Conservation (phyloP, 1,284 basidiomycete genomes). For the Xerocomus cyaneibrunnescens region DNA sequence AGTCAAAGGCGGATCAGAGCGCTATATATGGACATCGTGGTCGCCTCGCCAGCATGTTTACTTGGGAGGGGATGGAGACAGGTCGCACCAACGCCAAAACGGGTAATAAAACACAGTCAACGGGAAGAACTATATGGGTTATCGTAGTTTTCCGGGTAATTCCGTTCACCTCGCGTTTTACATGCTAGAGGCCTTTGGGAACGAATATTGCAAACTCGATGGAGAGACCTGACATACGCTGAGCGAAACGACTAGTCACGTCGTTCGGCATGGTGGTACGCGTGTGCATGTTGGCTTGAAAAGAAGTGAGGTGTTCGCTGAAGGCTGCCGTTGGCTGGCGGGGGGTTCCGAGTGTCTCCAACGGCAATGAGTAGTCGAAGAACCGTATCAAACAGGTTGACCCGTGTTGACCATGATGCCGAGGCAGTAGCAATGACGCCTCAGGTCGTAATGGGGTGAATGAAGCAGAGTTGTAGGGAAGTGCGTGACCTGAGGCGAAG, state of each 20-base stretch:
- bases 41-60: not conserved
- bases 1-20: not conserved
- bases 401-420: too few species aligned
- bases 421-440: too few species aligned
- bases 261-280: too few species aligned
- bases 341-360: not conserved
- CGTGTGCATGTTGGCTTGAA: not conserved
- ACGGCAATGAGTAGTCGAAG: not conserved
- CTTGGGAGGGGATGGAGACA: too few species aligned
- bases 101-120: not conserved
- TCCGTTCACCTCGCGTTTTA: too few species aligned
- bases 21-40: constrained; percentile 2
- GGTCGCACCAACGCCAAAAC: not conserved
- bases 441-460: too few species aligned
- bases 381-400: too few species aligned
- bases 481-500: too few species aligned
- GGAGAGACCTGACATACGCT: not conserved
- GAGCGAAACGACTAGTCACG: not conserved
- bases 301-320: not conserved
- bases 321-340: not conserved
- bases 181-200: too few species aligned
- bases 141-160: too few species aligned
- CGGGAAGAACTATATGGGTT: not conserved
- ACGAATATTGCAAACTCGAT: not conserved
- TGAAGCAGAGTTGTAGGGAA: too few species aligned